Percentiles rank a stretch among this genome's conserved stretches.
phyloP scores from a whole-genome alignment of 2,329 filamentous ascomycete genomes.

The Pseudogymnoascus sp. region DNA sequence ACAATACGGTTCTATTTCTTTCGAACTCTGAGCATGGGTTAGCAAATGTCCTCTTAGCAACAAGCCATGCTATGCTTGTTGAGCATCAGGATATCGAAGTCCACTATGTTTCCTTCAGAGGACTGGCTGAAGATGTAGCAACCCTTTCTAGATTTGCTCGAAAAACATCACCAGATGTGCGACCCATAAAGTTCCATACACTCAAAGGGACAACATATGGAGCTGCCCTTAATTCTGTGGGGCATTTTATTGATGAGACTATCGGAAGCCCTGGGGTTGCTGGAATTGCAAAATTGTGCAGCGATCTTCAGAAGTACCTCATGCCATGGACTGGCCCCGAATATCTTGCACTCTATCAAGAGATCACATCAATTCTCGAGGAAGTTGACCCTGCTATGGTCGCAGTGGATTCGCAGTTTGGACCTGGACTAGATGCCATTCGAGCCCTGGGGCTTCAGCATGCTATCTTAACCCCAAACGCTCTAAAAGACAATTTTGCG shows the following conservation, averaged over 20 bases:
- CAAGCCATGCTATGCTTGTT: conserved; percentile 32
- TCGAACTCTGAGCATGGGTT: conserved; percentile 39
- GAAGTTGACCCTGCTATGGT: conserved; percentile 32
- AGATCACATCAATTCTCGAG: conserved; percentile 31
- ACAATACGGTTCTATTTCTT: conserved; percentile 31
- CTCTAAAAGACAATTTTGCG: conserved; percentile 33
- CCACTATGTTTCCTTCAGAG: conserved; percentile 36
- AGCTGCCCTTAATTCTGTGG: conserved; percentile 14
- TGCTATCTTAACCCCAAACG: conserved; percentile 36
- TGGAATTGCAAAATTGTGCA: conserved; percentile 27
- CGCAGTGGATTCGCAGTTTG: conserved; percentile 36
- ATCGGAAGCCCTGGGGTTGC: conserved; percentile 25
- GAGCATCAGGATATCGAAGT: conserved; percentile 30
- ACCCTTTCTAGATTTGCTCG: background rate
- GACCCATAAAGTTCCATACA: background rate
- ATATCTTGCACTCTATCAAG: conserved; percentile 33
- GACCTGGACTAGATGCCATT: conserved; percentile 36
- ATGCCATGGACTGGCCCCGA: conserved; percentile 31
- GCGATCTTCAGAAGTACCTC: conserved; percentile 21
- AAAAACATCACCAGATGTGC: background rate
- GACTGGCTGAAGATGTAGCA: conserved; percentile 27
- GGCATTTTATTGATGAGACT: background rate
- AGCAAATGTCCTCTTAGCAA: conserved; percentile 38
- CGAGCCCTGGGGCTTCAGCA: conserved; percentile 28
- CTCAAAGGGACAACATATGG: background rate